Evolutionary conservation across 345 rosid species (phyloP).

Genomic region (Eucalyptus tenuipes): DNA sequence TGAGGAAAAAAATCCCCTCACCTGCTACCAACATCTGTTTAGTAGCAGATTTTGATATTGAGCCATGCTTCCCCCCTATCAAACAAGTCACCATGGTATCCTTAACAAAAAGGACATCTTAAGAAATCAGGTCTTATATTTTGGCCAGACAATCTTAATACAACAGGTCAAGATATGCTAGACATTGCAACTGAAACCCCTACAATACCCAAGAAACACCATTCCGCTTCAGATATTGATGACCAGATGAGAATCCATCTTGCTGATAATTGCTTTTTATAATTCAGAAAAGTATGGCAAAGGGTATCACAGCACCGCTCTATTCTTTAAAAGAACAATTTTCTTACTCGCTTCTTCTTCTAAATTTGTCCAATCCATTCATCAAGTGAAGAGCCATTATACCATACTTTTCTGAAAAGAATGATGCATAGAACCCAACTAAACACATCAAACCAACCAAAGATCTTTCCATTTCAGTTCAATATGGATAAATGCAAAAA

Average conservation of each 20-base stretch:
- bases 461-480: neutral
- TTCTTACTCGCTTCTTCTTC: neutral
- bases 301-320: neutral
- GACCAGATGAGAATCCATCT: neutral
- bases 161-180: neutral
- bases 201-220: neutral
- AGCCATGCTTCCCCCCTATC: neutral
- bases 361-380: neutral
- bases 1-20: neutral
- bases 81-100: neutral
- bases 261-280: neutral
- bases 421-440: neutral
- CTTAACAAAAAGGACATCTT: neutral
- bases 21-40: neutral
- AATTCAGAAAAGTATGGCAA: neutral
- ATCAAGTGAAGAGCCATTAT: neutral
- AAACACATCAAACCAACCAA: neutral
- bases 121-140: neutral
- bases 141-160: neutral
- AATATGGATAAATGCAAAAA: neutral
- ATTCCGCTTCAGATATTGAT: neutral
- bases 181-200: neutral
- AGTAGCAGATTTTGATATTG: neutral
- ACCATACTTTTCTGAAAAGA: neutral
- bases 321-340: neutral